Conservation (phyloP, 768 basidiomycete species). For the Scleroderma citrinum region DNA sequence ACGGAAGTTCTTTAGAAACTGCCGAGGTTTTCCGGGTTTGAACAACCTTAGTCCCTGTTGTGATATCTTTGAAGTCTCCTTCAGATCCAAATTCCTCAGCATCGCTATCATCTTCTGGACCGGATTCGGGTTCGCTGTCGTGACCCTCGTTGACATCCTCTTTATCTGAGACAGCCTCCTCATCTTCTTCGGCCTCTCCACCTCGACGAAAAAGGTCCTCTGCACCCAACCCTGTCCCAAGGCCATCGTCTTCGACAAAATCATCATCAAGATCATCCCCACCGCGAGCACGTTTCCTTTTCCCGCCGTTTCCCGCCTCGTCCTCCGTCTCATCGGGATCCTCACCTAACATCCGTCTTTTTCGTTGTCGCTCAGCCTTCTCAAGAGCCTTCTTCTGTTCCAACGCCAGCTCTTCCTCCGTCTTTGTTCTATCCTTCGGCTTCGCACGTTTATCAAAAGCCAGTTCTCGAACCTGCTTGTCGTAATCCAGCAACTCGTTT, state of each 20-base stretch:
- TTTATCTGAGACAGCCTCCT: conserved; percentile 20
- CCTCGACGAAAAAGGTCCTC: conserved; percentile 36
- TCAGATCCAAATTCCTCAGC: conserved; percentile 37
- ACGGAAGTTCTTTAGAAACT: conserved; percentile 69
- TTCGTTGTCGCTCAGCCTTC: conserved; percentile 73
- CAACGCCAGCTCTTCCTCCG: conserved; percentile 87
- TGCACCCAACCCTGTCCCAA: conserved; percentile 30
- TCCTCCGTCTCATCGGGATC: conserved; percentile 64
- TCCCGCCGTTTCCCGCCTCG: conserved; percentile 36
- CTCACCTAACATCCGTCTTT: conserved; percentile 82
- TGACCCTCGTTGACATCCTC: conserved; percentile 26
- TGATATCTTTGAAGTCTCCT: conserved; percentile 42
- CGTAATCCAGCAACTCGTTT: conserved; percentile 62
- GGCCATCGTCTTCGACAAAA: conserved; percentile 42
- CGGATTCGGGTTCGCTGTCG: conserved; percentile 23
- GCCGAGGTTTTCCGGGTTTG: conserved; percentile 27
- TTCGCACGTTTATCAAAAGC: conserved; percentile 92
- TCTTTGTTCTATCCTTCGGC: conserved; percentile 93
- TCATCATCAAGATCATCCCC: conserved; percentile 94
- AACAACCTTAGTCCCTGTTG: conserved; percentile 25
- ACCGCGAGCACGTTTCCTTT: conserved; percentile 51
- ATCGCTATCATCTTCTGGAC: conserved; percentile 26
- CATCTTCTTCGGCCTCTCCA: conserved; percentile 28
- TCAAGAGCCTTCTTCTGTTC: conserved; percentile 85
- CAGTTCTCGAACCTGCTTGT: conserved; percentile 86